Conservation (phyloP, 2,329 filamentous ascomycete genomes). For the Cercospora canescens region DNA sequence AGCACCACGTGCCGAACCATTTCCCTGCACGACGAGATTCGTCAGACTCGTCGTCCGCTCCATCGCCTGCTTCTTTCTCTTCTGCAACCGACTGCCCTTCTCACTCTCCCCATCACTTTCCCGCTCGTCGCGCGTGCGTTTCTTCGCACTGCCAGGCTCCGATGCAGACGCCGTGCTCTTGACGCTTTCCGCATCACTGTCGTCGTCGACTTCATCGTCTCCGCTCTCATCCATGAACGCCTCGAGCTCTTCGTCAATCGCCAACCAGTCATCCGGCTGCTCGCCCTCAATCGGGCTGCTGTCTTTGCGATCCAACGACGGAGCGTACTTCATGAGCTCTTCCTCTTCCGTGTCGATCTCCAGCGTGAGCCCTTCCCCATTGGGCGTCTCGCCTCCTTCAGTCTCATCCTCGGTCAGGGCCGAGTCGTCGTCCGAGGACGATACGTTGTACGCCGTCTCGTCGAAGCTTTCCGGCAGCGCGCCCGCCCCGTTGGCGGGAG, state of each 20-base stretch:
- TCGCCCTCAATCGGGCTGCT: constrained; percentile 32
- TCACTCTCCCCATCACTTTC: constrained; percentile 41
- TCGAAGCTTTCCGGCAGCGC: constrained; percentile 34
- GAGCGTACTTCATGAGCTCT: constrained; percentile 51
- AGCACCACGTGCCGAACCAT: constrained; percentile 14
- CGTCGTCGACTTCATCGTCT: constrained; percentile 44
- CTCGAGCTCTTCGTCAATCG: constrained; percentile 67
- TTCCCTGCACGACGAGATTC: constrained; percentile 33
- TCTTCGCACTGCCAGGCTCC: constrained; percentile 23
- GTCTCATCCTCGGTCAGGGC: constrained; percentile 38
- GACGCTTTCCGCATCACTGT: constrained; percentile 27
- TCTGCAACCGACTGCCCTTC: constrained; percentile 47
- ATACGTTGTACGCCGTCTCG: constrained; percentile 38
- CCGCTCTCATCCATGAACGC: constrained; percentile 67
- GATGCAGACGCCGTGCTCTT: constrained; percentile 21
- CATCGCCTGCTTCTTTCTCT: constrained; percentile 50
- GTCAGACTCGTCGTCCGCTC: constrained; percentile 49
- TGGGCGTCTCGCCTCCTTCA: constrained; percentile 21
- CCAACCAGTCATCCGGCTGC: constrained; percentile 43
- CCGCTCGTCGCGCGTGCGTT: constrained; percentile 33
- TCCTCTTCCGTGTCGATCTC: constrained; percentile 30
- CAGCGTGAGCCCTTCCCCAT: constrained; percentile 18
- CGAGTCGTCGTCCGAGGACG: constrained; percentile 48
- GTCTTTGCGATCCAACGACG: constrained; percentile 41
- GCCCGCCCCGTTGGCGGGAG: constrained; percentile 54